These are phyloP conservation scores for Symbiodinium natans DNA, from an alignment of 73 alveolate genomes.

Conservation along the genomic window DNA sequence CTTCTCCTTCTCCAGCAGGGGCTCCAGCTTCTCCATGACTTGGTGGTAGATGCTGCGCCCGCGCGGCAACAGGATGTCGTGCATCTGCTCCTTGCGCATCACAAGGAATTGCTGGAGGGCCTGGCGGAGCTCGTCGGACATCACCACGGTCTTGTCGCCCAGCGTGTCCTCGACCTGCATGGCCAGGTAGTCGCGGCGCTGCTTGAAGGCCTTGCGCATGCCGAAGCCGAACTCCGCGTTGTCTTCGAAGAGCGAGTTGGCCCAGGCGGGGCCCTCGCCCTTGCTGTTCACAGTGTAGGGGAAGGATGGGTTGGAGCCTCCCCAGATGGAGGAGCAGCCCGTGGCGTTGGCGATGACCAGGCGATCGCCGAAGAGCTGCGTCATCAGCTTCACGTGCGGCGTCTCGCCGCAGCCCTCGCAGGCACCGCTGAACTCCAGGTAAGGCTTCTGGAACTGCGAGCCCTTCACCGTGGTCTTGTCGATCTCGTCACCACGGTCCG, in stretches of 20 bases:
- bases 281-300: conserved; percentile 91
- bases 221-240: conserved; percentile 95
- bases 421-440: conserved; percentile 86
- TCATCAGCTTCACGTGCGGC: conserved; percentile 92
- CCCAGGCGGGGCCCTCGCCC: conserved; percentile 95
- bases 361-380: conserved; percentile 94
- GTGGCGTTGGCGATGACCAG: conserved; percentile 94
- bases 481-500: conserved; percentile 63
- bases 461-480: conserved; percentile 94
- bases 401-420: conserved; percentile 95
- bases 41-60: conserved; percentile 88
- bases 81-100: conserved; percentile 93
- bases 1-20: conserved; percentile 84
- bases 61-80: conserved; percentile 67
- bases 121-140: conserved; percentile 68
- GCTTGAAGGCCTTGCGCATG: conserved; percentile 93
- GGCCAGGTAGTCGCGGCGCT: conserved; percentile 93
- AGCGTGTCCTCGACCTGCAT: conserved; percentile 78
- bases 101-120: conserved; percentile 72
- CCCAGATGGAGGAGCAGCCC: conserved; percentile 94
- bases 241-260: conserved; percentile 94
- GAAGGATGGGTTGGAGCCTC: conserved; percentile 94
- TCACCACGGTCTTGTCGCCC: conserved; percentile 35
- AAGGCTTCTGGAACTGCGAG: conserved; percentile 92
- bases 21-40: conserved; percentile 82